phyloP scores from a whole-genome alignment of 352 stramenopile species.

The Peronospora tabacina region DNA sequence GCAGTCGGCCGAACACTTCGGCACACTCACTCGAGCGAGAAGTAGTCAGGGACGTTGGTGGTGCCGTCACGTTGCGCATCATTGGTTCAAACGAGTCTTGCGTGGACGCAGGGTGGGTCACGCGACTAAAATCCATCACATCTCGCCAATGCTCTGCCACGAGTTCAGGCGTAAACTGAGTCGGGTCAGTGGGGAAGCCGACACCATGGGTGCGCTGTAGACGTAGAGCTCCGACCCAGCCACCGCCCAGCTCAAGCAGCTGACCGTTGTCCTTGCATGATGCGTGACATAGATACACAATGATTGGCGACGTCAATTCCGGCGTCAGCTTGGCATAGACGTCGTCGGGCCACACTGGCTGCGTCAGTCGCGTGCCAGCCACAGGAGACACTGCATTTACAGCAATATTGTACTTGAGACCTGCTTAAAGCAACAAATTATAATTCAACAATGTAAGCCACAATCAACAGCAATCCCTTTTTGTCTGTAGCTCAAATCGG shows the following conservation, averaged over 20 bases:
- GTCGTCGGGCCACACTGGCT: slow-evolving; percentile 58
- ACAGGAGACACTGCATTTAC: slow-evolving; percentile 67
- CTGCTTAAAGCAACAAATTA: slow-evolving; percentile 18
- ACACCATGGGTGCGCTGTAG: slow-evolving; percentile 63
- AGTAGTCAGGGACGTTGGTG: slow-evolving; percentile 48
- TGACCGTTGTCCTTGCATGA: slow-evolving; percentile 46
- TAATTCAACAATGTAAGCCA: slow-evolving; percentile 4
- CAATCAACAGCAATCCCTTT: not conserved
- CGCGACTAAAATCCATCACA: slow-evolving; percentile 52
- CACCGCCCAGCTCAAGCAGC: slow-evolving; percentile 57
- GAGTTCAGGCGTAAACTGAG: slow-evolving; percentile 51
- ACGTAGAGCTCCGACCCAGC: slow-evolving; percentile 58
- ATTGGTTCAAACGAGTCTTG: slow-evolving; percentile 72
- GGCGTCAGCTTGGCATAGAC: slow-evolving; percentile 48
- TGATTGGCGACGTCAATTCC: slow-evolving; percentile 55
- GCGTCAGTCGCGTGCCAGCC: slow-evolving; percentile 52
- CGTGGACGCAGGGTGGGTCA: slow-evolving; percentile 59
- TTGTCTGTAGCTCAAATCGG: not conserved
- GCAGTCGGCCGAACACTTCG: slow-evolving; percentile 50
- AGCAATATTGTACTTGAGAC: slow-evolving; percentile 68
- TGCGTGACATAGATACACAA: slow-evolving; percentile 54
- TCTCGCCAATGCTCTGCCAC: slow-evolving; percentile 64
- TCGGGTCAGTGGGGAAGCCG: slow-evolving; percentile 50
- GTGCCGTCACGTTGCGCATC: slow-evolving; percentile 55
- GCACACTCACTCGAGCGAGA: slow-evolving; percentile 45